phyloP scores from a whole-genome alignment of 2,329 filamentous ascomycete species.

The Magnaporthiopsis incrustans region DNA sequence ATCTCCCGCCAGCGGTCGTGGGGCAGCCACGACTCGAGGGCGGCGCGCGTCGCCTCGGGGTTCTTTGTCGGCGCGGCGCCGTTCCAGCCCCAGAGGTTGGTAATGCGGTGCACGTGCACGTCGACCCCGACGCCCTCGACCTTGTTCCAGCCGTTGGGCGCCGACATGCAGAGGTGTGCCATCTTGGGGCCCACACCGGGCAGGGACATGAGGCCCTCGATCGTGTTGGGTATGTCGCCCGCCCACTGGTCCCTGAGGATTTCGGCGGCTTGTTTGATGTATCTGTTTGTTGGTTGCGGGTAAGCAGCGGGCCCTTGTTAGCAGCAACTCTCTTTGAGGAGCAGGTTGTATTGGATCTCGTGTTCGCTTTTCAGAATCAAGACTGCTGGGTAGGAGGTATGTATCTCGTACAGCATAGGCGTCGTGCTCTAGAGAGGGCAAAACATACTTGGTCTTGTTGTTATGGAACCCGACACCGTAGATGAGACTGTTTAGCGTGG shows the following conservation, averaged over 20 bases:
- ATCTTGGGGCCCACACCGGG: constrained; percentile 93
- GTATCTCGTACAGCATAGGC: no score
- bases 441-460: constrained; percentile 70
- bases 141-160: constrained; percentile 50
- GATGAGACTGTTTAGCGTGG: constrained; percentile 63
- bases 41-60: constrained; percentile 72
- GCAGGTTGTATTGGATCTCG: no score
- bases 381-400: background rate
- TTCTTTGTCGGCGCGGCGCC: constrained; percentile 50
- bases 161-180: constrained; percentile 80
- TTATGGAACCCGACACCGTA: constrained; percentile 88
- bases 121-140: constrained; percentile 82
- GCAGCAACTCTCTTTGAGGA: no score
- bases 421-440: no score
- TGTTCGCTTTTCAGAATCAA: no score
- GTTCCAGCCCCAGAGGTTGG: constrained; percentile 91
- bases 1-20: constrained; percentile 84
- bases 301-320: no score
- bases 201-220: constrained; percentile 65
- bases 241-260: constrained; percentile 63
- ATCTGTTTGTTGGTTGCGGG: constrained; percentile 22
- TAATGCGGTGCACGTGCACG: constrained; percentile 91
- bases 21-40: constrained; percentile 76
- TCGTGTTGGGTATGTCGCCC: constrained; percentile 73
- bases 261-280: constrained; percentile 65